Evolutionary conservation across 164 flowering plant genomes (phyloP), one percentile per base, ranked within the genome.

Genomic region (Piper longum): DNA sequence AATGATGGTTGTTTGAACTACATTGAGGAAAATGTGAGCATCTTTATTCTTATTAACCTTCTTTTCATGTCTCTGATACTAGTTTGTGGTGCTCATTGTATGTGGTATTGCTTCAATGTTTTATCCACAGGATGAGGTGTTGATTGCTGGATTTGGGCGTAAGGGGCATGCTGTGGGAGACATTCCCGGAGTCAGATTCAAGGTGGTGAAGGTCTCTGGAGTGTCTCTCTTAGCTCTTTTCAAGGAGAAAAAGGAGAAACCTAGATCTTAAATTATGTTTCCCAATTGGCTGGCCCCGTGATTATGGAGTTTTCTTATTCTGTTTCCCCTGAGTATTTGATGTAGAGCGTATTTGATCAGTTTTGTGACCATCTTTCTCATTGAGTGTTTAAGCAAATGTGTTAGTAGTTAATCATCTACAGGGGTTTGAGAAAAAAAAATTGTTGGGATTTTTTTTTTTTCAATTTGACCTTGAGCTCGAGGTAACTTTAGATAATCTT

Each of bases 91-190:
- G 52, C 52, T 6, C 52, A 45, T 57, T n/a, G n/a, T n/a, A n/a
- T 19, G 36, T 36, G 41, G 41, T 57, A 4, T 44, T 44, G 48
- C 6, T 57, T 26, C 3, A 26, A 6, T 7, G 26, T n/a, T 2
- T 60, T 7, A 16, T 42, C 54, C 67, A 3, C 73, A 73, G 76
- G 77, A 74, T 56, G 77, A 70, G 41, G 77, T 74, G n/a, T 39
- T 74, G 69, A 74, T 74, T 43, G 77, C 74, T 16, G 77, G 77
- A 17, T 74, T 74, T 56, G 77, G 77, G 7, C 74, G 74, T 51
- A 74, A 74, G 57, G 74, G 77, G n/a, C 77, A 74, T 45, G 73
- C 77, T 11, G 73, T 74, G 41, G 73, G 77, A 64, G 77, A 74
- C 67, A 74, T 74, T 64, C 77, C 77, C 7, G 77, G 77, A 41